Percentiles rank a stretch among this genome's conserved stretches.
phyloP scores from a whole-genome alignment of 179 eudicot species.

The Spergularia azorica region DNA sequence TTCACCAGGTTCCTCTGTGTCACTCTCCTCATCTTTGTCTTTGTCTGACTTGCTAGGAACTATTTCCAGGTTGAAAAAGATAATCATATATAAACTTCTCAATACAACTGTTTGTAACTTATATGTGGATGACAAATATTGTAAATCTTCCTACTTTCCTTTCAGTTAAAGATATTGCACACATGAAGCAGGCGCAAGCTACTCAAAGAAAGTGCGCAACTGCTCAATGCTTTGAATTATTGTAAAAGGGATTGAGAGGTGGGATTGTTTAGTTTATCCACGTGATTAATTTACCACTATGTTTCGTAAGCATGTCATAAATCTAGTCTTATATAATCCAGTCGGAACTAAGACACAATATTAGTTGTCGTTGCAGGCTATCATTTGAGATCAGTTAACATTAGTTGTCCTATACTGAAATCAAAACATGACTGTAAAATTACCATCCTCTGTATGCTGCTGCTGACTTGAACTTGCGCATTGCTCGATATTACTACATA shows the following conservation, averaged over 20 bases:
- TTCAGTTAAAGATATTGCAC: not conserved
- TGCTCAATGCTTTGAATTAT: not conserved
- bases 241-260: not conserved
- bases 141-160: not conserved
- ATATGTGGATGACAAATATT: not conserved
- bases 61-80: conserved; percentile 26
- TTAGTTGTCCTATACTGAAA: not conserved
- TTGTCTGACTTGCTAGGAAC: conserved; percentile 43
- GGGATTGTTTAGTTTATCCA: not conserved
- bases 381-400: too few relatives aligned
- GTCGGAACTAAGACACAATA: not conserved
- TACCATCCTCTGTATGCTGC: conserved; percentile 53
- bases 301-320: not conserved
- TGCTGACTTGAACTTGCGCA: conserved; percentile 43
- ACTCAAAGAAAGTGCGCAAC: not conserved
- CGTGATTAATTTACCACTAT: not conserved
- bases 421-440: conserved; percentile 17
- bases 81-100: not conserved
- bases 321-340: not conserved
- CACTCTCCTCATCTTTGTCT: conserved; percentile 64
- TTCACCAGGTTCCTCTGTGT: conserved; percentile 62
- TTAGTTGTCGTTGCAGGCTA: too few relatives aligned
- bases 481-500: conserved; percentile 44
- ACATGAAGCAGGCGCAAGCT: not conserved
- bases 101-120: not conserved